These are phyloP conservation scores for Phragmites australis DNA, from an alignment of 176 grass and related monocot genomes.

Conservation along the genomic window DNA sequence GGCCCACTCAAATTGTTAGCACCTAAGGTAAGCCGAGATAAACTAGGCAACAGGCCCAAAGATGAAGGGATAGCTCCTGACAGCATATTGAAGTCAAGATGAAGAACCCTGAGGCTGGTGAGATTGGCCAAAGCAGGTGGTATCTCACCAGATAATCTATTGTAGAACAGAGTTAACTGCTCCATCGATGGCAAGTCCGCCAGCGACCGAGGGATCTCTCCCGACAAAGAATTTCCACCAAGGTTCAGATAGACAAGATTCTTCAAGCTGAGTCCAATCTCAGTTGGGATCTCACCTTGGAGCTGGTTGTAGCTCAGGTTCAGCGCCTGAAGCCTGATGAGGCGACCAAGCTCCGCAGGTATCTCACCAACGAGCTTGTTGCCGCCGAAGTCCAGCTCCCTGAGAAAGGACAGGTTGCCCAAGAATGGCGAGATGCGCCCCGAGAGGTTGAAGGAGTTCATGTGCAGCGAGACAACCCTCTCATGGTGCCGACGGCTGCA, in stretches of 20 bases:
- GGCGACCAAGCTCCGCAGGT: constrained; percentile 16
- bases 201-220: no score
- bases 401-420: constrained; percentile 42
- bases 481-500: constrained; percentile 29
- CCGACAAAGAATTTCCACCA: neutral
- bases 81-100: no score
- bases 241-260: constrained; percentile 5
- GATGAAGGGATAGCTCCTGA: no score
- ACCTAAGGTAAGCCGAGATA: no score
- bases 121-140: no score
- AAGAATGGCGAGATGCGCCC: constrained; percentile 37
- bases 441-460: neutral
- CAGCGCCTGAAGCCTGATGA: constrained; percentile 3
- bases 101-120: no score
- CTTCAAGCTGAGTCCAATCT: neutral
- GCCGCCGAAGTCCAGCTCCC: neutral
- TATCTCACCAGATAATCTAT: no score
- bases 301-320: constrained; percentile 33
- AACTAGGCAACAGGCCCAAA: no score
- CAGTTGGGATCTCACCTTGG: constrained; percentile 30
- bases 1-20: constrained; percentile 17
- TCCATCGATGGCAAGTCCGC: no score
- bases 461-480: constrained; percentile 8
- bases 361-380: constrained; percentile 19
- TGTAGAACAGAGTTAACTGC: no score